Conservation (phyloP, 352 stramenopile species). For the Globisporangium rhizosaccharum region DNA sequence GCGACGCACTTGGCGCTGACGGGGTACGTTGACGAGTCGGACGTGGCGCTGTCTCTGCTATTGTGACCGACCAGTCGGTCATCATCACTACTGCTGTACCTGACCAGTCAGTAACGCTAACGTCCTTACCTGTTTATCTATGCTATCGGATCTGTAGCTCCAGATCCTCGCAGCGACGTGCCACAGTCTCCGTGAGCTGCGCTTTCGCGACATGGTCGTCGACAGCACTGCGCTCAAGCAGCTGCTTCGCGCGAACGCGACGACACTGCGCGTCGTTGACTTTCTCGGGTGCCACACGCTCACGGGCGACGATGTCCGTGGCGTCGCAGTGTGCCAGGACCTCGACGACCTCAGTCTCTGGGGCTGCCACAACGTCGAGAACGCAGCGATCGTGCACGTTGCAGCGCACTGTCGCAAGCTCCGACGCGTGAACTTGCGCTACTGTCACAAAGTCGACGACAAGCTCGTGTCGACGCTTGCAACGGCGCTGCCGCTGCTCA, state of each 20-base stretch:
- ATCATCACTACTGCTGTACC: background rate
- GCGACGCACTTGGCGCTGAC: slow-evolving; percentile 31
- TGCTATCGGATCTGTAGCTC: slow-evolving; percentile 12
- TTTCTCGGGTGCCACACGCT: slow-evolving; percentile 77
- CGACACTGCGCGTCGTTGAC: slow-evolving; percentile 56
- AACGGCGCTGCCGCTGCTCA: slow-evolving; percentile 34
- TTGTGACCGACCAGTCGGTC: too few species aligned
- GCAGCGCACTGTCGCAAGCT: slow-evolving; percentile 40
- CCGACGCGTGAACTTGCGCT: slow-evolving; percentile 65
- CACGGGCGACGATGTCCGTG: slow-evolving; percentile 39
- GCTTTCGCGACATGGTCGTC: slow-evolving; percentile 66
- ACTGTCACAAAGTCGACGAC: slow-evolving; percentile 83
- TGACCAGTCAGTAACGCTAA: background rate
- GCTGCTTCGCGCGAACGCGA: slow-evolving; percentile 39
- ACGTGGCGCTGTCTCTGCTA: too few species aligned
- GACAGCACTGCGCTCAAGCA: slow-evolving; percentile 42
- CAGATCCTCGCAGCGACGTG: slow-evolving; percentile 37
- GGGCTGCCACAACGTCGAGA: slow-evolving; percentile 79
- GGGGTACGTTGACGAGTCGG: slow-evolving; percentile 16
- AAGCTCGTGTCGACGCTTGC: slow-evolving; percentile 53
- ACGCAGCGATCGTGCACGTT: slow-evolving; percentile 50
- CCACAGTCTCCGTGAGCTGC: slow-evolving; percentile 45
- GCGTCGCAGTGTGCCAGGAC: slow-evolving; percentile 31
- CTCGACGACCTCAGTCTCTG: slow-evolving; percentile 63
- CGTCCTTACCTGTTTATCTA: background rate